phyloP scores from a whole-genome alignment of 1,284 basidiomycete genomes.

The Uromyces viciae-fabae region DNA sequence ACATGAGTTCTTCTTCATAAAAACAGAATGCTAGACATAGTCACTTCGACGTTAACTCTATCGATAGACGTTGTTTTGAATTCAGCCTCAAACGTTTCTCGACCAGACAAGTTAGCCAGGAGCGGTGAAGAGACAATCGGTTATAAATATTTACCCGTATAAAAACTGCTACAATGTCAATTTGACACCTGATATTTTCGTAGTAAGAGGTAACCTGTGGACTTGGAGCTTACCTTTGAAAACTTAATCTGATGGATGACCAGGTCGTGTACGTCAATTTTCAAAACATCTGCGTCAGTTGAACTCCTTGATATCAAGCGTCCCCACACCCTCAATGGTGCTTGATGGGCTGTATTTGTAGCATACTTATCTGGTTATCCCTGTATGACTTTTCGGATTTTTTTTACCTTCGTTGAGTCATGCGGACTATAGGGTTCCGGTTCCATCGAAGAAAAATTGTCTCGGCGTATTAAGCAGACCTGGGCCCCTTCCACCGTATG shows the following conservation, averaged over 20 bases:
- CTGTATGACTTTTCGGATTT: no score
- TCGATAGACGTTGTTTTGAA: background rate
- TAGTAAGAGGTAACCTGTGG: background rate
- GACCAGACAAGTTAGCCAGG: conserved; percentile 15
- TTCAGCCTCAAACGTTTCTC: conserved; percentile 1
- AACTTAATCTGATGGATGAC: no score
- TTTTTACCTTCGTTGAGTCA: no score
- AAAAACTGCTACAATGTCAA: background rate
- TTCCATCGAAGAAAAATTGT: no score
- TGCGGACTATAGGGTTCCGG: no score
- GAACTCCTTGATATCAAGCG: no score
- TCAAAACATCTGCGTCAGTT: background rate
- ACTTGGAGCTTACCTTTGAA: background rate
- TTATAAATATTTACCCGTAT: background rate
- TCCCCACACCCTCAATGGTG: no score
- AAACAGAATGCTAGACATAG: conserved; percentile 30
- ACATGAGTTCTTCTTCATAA: background rate
- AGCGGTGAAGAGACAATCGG: background rate
- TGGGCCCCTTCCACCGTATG: no score
- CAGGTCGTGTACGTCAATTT: background rate
- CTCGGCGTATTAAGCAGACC: no score
- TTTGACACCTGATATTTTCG: background rate
- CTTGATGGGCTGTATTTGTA: no score
- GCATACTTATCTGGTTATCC: no score
- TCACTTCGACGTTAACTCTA: background rate